Percentiles rank a stretch among this genome's conserved stretches.
Evolutionary conservation across 2,329 filamentous ascomycete genomes (phyloP).

Genomic region (Epichloe glyceriae): DNA sequence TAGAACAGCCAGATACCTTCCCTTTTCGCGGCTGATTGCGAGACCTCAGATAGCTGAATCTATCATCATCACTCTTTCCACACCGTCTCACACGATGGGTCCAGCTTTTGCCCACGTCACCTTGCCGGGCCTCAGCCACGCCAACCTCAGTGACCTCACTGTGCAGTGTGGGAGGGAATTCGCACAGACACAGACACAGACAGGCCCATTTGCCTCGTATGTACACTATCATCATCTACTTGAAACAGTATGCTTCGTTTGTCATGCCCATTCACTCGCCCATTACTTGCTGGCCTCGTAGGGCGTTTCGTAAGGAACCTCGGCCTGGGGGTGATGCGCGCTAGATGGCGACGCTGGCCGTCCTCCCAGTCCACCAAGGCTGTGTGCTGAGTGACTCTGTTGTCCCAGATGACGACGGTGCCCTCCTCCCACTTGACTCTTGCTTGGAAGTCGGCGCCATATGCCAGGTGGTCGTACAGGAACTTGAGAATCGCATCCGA

Average conservation of each 20-base stretch:
- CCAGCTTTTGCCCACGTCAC: too few species aligned
- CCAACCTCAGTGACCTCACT: too few species aligned
- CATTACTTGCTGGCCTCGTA: slow-evolving; percentile 8
- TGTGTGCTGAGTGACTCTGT: slow-evolving; percentile 66
- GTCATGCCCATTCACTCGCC: background rate
- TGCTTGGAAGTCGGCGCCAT: slow-evolving; percentile 53
- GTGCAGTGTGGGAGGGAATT: too few species aligned
- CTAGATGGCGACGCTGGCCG: slow-evolving; percentile 66
- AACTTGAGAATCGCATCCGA: slow-evolving; percentile 64
- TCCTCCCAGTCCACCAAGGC: slow-evolving; percentile 73
- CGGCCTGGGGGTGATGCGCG: slow-evolving; percentile 76
- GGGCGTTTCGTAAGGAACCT: slow-evolving; percentile 61
- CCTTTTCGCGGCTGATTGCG: too few species aligned
- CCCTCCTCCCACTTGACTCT: slow-evolving; percentile 64
- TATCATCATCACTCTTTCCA: too few species aligned
- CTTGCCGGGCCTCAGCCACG: too few species aligned
- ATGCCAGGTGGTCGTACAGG: slow-evolving; percentile 42
- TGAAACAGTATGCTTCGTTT: background rate
- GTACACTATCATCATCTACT: too few species aligned
- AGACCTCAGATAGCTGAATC: too few species aligned
- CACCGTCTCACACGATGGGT: too few species aligned
- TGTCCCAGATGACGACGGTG: slow-evolving; percentile 84
- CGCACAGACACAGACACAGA: too few species aligned
- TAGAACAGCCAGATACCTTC: too few species aligned
- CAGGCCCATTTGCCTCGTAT: too few species aligned